Percentiles rank a stretch among this genome's conserved stretches.
Evolutionary conservation across 2,329 filamentous ascomycete genomes (phyloP).

Genomic region (Aspergillus brunneoviolaceus): DNA sequence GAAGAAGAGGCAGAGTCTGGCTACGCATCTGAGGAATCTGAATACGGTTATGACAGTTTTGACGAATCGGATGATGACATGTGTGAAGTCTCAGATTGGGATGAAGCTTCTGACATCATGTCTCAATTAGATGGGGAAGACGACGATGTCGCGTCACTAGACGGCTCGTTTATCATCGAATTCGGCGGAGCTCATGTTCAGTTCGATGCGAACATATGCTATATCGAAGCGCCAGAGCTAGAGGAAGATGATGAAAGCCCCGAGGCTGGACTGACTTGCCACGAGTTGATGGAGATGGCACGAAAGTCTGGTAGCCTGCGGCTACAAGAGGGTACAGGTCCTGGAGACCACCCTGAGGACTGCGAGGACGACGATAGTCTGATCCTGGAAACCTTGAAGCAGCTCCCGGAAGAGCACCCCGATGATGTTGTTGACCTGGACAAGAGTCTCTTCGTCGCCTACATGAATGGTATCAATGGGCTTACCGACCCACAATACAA

Average conservation of each 20-base stretch:
- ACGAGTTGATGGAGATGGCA: slow-evolving; percentile 42
- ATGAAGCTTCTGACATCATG: slow-evolving; percentile 28
- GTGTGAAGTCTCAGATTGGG: slow-evolving; percentile 33
- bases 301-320: slow-evolving; percentile 25
- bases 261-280: slow-evolving; percentile 36
- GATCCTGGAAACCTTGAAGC: slow-evolving; percentile 20
- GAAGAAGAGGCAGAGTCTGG: slow-evolving; percentile 37
- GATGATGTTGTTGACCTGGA: slow-evolving; percentile 41
- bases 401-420: slow-evolving; percentile 36
- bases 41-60: slow-evolving; percentile 17
- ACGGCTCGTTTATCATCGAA: slow-evolving; percentile 36
- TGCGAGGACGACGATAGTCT: slow-evolving; percentile 16
- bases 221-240: slow-evolving; percentile 33
- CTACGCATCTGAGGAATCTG: slow-evolving; percentile 38
- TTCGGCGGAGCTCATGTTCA: slow-evolving; percentile 38
- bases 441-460: slow-evolving; percentile 40
- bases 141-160: slow-evolving; percentile 32
- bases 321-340: slow-evolving; percentile 20
- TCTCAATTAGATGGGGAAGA: slow-evolving; percentile 30
- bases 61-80: slow-evolving; percentile 28
- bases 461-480: slow-evolving; percentile 45
- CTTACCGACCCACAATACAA: slow-evolving; percentile 36
- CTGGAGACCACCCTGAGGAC: slow-evolving; percentile 18
- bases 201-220: slow-evolving; percentile 35
- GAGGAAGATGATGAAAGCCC: slow-evolving; percentile 29